These are phyloP conservation scores for Exserohilum rostratum DNA, from an alignment of 2,329 filamentous ascomycete genomes.

Conservation along the genomic window DNA sequence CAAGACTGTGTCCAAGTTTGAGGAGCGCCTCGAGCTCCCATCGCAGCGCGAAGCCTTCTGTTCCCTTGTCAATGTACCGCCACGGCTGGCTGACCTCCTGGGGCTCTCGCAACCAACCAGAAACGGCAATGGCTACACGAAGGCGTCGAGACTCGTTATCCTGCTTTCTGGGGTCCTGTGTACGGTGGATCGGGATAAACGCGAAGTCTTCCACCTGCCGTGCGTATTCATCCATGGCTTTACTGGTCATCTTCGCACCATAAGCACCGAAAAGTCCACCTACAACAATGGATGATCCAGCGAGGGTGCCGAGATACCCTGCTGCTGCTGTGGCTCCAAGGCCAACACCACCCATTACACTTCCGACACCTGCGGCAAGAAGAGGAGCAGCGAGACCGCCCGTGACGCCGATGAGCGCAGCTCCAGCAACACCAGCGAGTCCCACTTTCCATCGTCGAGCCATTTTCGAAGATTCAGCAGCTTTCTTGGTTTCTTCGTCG, in stretches of 20 bases:
- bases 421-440: slow-evolving; percentile 84
- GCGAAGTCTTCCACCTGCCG: slow-evolving; percentile 88
- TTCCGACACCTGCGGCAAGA: slow-evolving; percentile 78
- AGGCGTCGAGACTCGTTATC: slow-evolving; percentile 60
- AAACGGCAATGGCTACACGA: slow-evolving; percentile 81
- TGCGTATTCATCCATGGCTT: slow-evolving; percentile 87
- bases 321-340: slow-evolving; percentile 76
- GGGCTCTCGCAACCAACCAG: slow-evolving; percentile 77
- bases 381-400: slow-evolving; percentile 79
- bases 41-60: slow-evolving; percentile 80
- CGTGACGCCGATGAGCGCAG: slow-evolving; percentile 82
- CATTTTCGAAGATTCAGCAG: slow-evolving; percentile 69
- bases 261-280: slow-evolving; percentile 93
- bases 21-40: slow-evolving; percentile 82
- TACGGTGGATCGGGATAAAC: slow-evolving; percentile 70
- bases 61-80: slow-evolving; percentile 73
- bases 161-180: slow-evolving; percentile 55
- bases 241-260: slow-evolving; percentile 78
- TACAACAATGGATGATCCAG: slow-evolving; percentile 78
- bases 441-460: slow-evolving; percentile 80
- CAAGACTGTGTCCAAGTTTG: slow-evolving; percentile 78
- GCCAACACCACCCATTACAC: slow-evolving; percentile 76
- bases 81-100: slow-evolving; percentile 79
- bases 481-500: slow-evolving; percentile 76
- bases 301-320: slow-evolving; percentile 77